Percentiles rank a stretch among this genome's conserved stretches.
Evolutionary conservation across 306 rosid species (phyloP).

Genomic region (Coriaria nepalensis): DNA sequence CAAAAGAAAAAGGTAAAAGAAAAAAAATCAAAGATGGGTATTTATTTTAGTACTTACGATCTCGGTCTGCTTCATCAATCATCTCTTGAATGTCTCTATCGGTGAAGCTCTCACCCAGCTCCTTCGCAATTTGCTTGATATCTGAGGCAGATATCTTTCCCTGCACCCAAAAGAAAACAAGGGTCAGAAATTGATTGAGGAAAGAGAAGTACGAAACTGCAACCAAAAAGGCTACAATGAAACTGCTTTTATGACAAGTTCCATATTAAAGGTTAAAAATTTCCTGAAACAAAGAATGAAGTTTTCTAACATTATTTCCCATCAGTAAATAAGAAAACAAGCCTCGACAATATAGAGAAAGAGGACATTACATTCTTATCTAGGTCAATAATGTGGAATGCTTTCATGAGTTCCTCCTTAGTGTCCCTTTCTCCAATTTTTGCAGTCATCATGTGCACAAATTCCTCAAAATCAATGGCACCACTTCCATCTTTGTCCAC

Average conservation of each 20-base stretch:
- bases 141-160: constrained; percentile 74
- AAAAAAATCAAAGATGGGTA: constrained; percentile 10
- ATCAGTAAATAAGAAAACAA: too few relatives aligned
- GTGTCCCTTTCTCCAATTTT: constrained; percentile 97
- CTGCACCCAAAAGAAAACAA: constrained; percentile 22
- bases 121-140: constrained; percentile 57
- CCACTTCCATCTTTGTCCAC: constrained; percentile 99
- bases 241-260: neutral
- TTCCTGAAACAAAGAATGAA: too few relatives aligned
- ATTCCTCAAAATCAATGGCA: constrained; percentile 85
- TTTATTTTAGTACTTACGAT: too few relatives aligned
- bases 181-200: constrained; percentile 7
- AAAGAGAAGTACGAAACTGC: neutral
- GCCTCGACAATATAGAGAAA: constrained; percentile 1
- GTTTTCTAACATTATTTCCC: too few relatives aligned
- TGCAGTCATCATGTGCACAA: constrained; percentile 91
- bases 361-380: constrained; percentile 50
- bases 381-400: constrained; percentile 65
- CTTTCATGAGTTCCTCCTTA: constrained; percentile 92
- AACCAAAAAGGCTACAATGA: neutral
- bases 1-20: constrained; percentile 4
- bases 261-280: neutral
- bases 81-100: constrained; percentile 50
- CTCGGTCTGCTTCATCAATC: constrained; percentile 58
- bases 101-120: constrained; percentile 47